Percentiles rank a stretch among this genome's conserved stretches.
Evolutionary conservation across 805 yeast genomes (phyloP).

Genomic region (Zygoascus flipseniorum): DNA sequence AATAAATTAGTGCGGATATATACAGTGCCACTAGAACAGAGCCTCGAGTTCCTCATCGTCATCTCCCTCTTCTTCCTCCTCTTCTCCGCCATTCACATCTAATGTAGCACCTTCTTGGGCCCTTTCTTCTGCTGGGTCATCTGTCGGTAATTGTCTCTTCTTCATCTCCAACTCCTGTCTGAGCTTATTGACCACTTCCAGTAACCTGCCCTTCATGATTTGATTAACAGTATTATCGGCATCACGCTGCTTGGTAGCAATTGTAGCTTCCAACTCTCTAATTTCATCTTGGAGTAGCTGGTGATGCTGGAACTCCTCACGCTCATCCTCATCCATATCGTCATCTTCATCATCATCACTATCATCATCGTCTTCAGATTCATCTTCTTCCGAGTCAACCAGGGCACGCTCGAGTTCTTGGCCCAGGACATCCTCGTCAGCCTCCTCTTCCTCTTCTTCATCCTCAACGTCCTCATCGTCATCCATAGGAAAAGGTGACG

Average conservation of each 20-base stretch:
- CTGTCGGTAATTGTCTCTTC: constrained; percentile 45
- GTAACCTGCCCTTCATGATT: constrained; percentile 76
- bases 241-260: constrained; percentile 65
- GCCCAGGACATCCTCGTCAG: constrained; percentile 21
- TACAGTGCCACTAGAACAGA: constrained; percentile 32
- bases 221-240: constrained; percentile 68
- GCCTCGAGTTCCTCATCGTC: constrained; percentile 41
- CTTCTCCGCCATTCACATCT: constrained; percentile 31
- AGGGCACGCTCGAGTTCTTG: constrained; percentile 20
- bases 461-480: constrained; percentile 23
- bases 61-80: constrained; percentile 36
- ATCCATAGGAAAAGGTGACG: constrained; percentile 27
- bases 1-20: neutral
- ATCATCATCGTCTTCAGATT: constrained; percentile 44
- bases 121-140: constrained; percentile 26
- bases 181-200: constrained; percentile 69
- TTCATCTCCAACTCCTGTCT: constrained; percentile 77
- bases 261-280: constrained; percentile 67
- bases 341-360: constrained; percentile 43
- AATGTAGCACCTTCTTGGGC: constrained; percentile 23
- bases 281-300: constrained; percentile 81
- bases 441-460: constrained; percentile 28
- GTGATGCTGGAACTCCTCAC: constrained; percentile 49
- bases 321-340: constrained; percentile 45
- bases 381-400: constrained; percentile 48